These are phyloP conservation scores for Phytophthora kernoviae DNA, from an alignment of 352 stramenopile genomes.

Conservation along the genomic window DNA sequence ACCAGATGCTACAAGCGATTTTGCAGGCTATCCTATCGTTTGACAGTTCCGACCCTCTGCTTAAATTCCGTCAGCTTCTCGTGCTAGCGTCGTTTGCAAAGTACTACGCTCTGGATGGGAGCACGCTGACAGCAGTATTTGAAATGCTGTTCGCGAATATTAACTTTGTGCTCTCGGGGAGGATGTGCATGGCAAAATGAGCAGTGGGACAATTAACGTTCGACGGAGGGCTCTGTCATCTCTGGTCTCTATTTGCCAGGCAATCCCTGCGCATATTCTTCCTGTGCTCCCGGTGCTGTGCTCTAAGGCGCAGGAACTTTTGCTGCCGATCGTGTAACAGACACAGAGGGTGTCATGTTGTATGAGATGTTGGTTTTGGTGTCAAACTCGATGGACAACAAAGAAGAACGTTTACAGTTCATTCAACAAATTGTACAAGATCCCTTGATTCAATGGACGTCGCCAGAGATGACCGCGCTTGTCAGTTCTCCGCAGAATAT, in stretches of 20 bases:
- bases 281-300: slow-evolving; percentile 76
- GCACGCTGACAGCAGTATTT: slow-evolving; percentile 70
- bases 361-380: slow-evolving; percentile 87
- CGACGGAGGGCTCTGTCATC: slow-evolving; percentile 68
- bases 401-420: slow-evolving; percentile 65
- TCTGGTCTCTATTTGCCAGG: slow-evolving; percentile 78
- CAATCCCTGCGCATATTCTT: slow-evolving; percentile 74
- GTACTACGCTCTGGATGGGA: slow-evolving; percentile 71
- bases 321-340: slow-evolving; percentile 65
- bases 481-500: slow-evolving; percentile 62
- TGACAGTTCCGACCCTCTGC: slow-evolving; percentile 59
- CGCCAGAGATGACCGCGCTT: slow-evolving; percentile 64
- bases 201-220: slow-evolving; percentile 72
- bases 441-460: slow-evolving; percentile 64
- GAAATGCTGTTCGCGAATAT: slow-evolving; percentile 79
- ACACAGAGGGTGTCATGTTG: slow-evolving; percentile 76
- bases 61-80: slow-evolving; percentile 79
- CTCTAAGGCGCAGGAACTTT: slow-evolving; percentile 72
- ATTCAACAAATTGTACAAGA: slow-evolving; percentile 78
- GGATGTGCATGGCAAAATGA: slow-evolving; percentile 68
- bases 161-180: slow-evolving; percentile 74
- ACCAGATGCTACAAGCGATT: slow-evolving; percentile 47
- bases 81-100: slow-evolving; percentile 74
- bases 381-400: slow-evolving; percentile 76
- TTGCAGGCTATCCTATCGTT: slow-evolving; percentile 64